phyloP scores from a whole-genome alignment of 2,329 filamentous ascomycete genomes.

The Raffaelea albimanens region DNA sequence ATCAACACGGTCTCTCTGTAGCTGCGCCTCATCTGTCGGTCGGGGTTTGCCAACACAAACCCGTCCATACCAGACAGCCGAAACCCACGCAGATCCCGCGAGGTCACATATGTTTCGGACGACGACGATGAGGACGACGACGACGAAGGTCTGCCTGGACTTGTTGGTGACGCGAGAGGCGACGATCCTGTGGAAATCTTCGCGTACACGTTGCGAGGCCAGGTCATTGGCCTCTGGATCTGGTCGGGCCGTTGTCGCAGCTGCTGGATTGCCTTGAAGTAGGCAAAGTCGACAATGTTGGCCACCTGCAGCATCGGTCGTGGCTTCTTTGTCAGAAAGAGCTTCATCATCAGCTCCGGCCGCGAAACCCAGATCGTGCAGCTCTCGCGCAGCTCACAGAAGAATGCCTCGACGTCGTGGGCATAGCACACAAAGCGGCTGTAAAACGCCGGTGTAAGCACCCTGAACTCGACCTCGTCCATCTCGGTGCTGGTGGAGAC shows the following conservation, averaged over 20 bases:
- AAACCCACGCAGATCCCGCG: conserved; percentile 36
- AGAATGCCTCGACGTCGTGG: conserved; percentile 51
- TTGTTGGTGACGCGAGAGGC: no score
- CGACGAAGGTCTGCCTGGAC: not conserved
- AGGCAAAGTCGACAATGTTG: conserved; percentile 27
- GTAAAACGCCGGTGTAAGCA: conserved; percentile 60
- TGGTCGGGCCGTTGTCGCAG: conserved; percentile 31
- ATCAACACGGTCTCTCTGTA: conserved; percentile 30
- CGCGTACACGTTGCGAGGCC: conserved; percentile 1
- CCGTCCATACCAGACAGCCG: conserved; percentile 42
- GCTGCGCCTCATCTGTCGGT: not conserved
- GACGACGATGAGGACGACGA: not conserved
- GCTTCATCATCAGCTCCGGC: conserved; percentile 38
- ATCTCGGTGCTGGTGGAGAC: not conserved
- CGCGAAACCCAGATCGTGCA: conserved; percentile 48
- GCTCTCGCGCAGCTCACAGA: conserved; percentile 49
- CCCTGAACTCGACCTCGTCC: conserved; percentile 41
- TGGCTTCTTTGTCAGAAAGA: conserved; percentile 31
- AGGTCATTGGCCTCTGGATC: conserved; percentile 29
- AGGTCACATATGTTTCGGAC: conserved; percentile 11
- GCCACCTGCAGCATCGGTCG: conserved; percentile 22
- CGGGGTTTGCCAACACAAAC: conserved; percentile 28
- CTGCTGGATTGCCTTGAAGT: conserved; percentile 33
- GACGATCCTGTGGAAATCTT: no score
- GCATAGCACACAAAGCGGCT: conserved; percentile 54